Evolutionary conservation across 2,329 filamentous ascomycete species (phyloP).

Genomic region (Penicillium griseofulvum): DNA sequence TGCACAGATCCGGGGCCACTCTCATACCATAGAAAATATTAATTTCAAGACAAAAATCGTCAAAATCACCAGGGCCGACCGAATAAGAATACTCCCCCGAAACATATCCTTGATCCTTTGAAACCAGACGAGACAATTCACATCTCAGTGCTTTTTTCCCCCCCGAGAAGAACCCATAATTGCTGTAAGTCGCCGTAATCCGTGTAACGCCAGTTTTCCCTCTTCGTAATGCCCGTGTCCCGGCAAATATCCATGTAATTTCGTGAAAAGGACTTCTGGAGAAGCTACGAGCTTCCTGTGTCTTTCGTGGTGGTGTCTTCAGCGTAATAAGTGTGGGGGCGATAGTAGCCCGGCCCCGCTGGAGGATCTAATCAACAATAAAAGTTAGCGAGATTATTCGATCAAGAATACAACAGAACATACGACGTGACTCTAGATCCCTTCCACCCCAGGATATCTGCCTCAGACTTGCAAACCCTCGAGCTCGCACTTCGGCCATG

Average conservation of each 20-base stretch:
- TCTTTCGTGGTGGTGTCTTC: slow-evolving; percentile 4
- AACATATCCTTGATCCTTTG: neutral
- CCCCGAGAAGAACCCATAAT: neutral
- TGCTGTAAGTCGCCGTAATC: neutral
- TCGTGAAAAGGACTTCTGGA: neutral
- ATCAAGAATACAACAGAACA: neutral
- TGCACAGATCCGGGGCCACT: neutral
- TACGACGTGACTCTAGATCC: slow-evolving; percentile 27
- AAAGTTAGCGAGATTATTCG: slow-evolving; percentile 6
- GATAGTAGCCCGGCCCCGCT: slow-evolving; percentile 11
- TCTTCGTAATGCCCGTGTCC: neutral
- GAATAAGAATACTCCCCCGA: neutral
- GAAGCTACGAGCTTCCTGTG: neutral
- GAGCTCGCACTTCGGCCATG: slow-evolving; percentile 32
- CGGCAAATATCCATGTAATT: neutral
- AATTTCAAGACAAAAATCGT: neutral
- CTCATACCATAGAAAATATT: neutral
- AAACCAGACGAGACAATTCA: neutral
- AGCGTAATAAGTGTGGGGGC: slow-evolving; percentile 5
- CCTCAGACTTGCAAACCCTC: slow-evolving; percentile 25
- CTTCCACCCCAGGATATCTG: slow-evolving; percentile 20
- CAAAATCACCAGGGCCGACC: slow-evolving; percentile 1
- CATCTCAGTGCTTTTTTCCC: neutral
- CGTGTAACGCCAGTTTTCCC: neutral
- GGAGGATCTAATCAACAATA: slow-evolving; percentile 7